Conservation (phyloP, 2,329 filamentous ascomycete genomes). For the Sphaceloma murrayae region DNA sequence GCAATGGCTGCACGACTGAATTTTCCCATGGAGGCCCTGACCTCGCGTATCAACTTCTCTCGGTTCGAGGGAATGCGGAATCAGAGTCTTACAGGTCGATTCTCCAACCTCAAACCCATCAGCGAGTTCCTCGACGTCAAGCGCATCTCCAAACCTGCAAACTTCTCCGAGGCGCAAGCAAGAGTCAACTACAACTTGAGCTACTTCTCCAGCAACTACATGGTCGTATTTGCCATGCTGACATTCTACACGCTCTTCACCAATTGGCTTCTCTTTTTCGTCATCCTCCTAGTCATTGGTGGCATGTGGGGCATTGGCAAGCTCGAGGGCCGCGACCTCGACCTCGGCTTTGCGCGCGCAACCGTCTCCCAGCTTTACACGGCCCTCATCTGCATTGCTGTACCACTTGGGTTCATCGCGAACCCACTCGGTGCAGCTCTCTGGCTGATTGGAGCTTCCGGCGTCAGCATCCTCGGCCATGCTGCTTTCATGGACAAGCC, state of each 20-base stretch:
- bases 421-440: conserved; percentile 77
- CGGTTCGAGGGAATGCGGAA: conserved; percentile 76
- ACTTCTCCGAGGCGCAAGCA: conserved; percentile 82
- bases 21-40: conserved; percentile 85
- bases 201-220: conserved; percentile 98
- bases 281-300: conserved; percentile 75
- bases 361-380: conserved; percentile 94
- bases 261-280: conserved; percentile 78
- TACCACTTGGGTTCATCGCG: conserved; percentile 76
- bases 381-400: conserved; percentile 66
- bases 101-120: conserved; percentile 83
- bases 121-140: conserved; percentile 95
- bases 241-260: conserved; percentile 90
- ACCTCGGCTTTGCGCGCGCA: conserved; percentile 71
- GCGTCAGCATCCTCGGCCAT: conserved; percentile 89
- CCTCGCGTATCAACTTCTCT: conserved; percentile 82
- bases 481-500: conserved; percentile 95
- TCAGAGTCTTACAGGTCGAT: conserved; percentile 69
- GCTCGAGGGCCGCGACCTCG: conserved; percentile 78
- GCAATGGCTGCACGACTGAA: conserved; percentile 72
- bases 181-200: conserved; percentile 94
- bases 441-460: conserved; percentile 93
- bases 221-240: conserved; percentile 85
- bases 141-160: conserved; percentile 85
- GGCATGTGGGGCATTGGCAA: conserved; percentile 90